Evolutionary conservation across 2,329 filamentous ascomycete species (phyloP), one percentile per base, ranked within the genome.

Genomic region (Cercospora brassicicola): DNA sequence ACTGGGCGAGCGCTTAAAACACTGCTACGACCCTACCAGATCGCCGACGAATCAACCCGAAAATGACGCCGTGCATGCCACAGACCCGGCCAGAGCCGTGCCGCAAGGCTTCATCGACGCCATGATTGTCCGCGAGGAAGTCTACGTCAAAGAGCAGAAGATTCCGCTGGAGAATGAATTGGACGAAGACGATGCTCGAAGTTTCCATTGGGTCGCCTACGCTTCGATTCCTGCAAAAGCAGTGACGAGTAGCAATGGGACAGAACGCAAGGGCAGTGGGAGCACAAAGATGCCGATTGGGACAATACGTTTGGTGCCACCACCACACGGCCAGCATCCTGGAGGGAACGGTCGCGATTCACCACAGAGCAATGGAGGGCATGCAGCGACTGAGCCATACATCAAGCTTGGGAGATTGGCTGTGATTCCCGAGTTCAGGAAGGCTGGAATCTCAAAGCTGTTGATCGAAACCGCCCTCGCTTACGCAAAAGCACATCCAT

Each of bases 201-300:
- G 88, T 73, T 94, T 90, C 81, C 93, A 97, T 79, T 97, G 92
- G 91, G 90, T 97, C 31, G 84, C 90, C n/a, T 97, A 96, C 79
- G 88, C 88, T 59, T 88, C 85, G 15, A 84, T 90, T 15, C 77
- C 80, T 2, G 75, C 77, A 9, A 77, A 79, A 60, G 70, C 69
- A 30, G 62, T n/a, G 81, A 80, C 66, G 78, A 74, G 76, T n/a
- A 70, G 73, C 45, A 78, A 78, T 31, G 71, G 77, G 42, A 59
- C 74, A 4, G 74, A 76, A 15, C 72, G 77, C 57, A 79, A 77
- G 18, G 71, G 77, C 33, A 80, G 79, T 67, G 78, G 78, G 1
- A 82, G 80, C 57, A 76, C 78, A 28, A 81, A 81, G 61, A 77
- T 83, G 13, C 87, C 93, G 59, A 88, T 94, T 63, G 93, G 90